Evolutionary conservation across 805 yeast species (phyloP).

Genomic region (Sugiyamaella chiloensis): DNA sequence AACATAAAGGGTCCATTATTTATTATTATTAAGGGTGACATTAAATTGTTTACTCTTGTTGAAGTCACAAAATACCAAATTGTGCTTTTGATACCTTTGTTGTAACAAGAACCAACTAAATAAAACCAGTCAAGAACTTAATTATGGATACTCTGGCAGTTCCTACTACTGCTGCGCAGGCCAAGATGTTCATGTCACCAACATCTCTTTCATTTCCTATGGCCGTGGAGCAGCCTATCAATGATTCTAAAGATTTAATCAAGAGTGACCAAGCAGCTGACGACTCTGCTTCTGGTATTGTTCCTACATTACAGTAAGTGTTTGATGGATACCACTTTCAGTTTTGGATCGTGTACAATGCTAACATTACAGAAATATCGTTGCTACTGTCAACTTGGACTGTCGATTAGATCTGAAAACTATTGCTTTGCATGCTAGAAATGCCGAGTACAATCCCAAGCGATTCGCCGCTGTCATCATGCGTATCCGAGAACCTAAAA

Average conservation of each 20-base stretch:
- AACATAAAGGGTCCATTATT: background rate
- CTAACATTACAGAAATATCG: conserved; percentile 65
- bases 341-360: background rate
- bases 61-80: conserved; percentile 10
- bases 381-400: conserved; percentile 95
- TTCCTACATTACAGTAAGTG: conserved; percentile 66
- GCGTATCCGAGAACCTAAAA: conserved; percentile 98
- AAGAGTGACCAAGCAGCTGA: conserved; percentile 43
- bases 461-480: conserved; percentile 99
- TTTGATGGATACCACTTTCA: background rate
- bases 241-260: conserved; percentile 15
- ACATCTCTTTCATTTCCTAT: conserved; percentile 63
- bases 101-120: background rate
- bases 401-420: conserved; percentile 95
- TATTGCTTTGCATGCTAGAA: conserved; percentile 96
- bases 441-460: conserved; percentile 94
- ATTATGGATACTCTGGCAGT: conserved; percentile 68
- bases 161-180: conserved; percentile 76
- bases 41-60: conserved; percentile 24
- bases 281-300: conserved; percentile 87
- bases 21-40: conserved; percentile 24
- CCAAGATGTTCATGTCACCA: conserved; percentile 66
- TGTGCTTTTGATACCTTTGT: conserved; percentile 10
- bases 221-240: conserved; percentile 38
- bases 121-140: background rate